Base-by-base conservation (phyloP, 2,329 filamentous ascomycete species). In the Beauveria sp. region DNA sequence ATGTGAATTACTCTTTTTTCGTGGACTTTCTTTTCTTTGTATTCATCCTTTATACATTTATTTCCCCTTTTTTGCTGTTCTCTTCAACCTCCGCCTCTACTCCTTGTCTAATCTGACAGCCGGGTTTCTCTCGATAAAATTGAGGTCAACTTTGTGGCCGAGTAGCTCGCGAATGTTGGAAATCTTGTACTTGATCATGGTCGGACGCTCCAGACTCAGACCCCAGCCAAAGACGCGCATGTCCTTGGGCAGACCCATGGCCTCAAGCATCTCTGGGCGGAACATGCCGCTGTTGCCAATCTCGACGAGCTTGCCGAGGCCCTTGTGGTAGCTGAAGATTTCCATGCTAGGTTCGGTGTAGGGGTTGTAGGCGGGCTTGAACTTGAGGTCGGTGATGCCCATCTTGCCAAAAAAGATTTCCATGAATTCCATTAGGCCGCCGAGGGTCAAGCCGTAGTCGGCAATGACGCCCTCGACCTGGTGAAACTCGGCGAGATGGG, bases 261-360 rank as follows among this genome's bases (percentile, higher is more conserved):
- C 81, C 76, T 96, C 89, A 70, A 97, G 76, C 93, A 97, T 97
- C 77, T 99, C 94, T 2, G 94, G 92, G 66, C 94, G 84, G 86
- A 99, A 99, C 92, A 99, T 97, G 65, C 94, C 94, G 68, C 89
- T 93, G 79, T 99, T 97, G 63, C 94, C 94, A 72, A 97, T 97
- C 79, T 97, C 94, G 28, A 97, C 91, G 78, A 96, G 88, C 80
- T 96, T 96, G 69, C 85, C 85, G 55, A 63, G 79, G 3, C 92
- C 93, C 70, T 88, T 84, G 80, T 97, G 94, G 80, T 88, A 97
- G 66, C 90, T 91, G 78, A 97, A 99, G 67, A 99, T 96, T 77
- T 99, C 94, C 92, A 99, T 96, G 72, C 88, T 89, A 34, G 94
- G 92, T 77, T 99, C 94, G 30, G 92, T 96, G 80, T 96, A 92